phyloP scores from a whole-genome alignment of 495 filamentous ascomycete genomes.

The Podospora conica region DNA sequence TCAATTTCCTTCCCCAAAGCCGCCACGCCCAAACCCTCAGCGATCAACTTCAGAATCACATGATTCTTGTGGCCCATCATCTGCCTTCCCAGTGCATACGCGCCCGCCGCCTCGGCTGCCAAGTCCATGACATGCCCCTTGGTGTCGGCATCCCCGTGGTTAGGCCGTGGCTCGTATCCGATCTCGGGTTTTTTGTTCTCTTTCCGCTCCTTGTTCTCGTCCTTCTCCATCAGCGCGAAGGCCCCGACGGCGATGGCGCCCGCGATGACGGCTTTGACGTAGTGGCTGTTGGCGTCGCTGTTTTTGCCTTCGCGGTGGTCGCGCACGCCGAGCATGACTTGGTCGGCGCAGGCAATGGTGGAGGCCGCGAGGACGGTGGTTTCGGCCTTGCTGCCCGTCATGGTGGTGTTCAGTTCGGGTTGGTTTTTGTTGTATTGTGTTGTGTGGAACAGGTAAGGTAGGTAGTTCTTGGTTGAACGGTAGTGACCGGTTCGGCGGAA shows the following conservation, averaged over 20 bases:
- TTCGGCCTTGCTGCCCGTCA: too few relatives aligned
- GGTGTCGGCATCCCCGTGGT: not conserved
- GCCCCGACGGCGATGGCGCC: conserved; percentile 4
- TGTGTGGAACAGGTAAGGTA: too few relatives aligned
- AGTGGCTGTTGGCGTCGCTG: not conserved
- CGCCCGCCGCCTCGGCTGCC: not conserved
- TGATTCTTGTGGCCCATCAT: conserved; percentile 7
- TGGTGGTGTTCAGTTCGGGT: too few relatives aligned
- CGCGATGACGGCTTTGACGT: conserved; percentile 6
- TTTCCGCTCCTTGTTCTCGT: not conserved
- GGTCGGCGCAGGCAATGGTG: not conserved
- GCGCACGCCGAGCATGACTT: conserved; percentile 1
- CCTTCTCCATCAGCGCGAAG: not conserved
- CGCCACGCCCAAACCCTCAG: conserved; percentile 1
- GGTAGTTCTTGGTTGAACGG: too few relatives aligned
- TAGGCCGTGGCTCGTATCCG: not conserved
- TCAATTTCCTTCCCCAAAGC: not conserved
- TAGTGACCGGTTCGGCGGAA: too few relatives aligned
- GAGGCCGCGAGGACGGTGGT: not conserved
- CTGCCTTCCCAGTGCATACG: conserved; percentile 2
- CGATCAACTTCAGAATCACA: conserved; percentile 3
- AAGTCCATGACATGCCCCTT: not conserved
- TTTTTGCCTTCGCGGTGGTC: not conserved
- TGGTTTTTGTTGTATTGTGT: too few relatives aligned
- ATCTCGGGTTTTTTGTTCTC: not conserved